These are phyloP conservation scores for Psidium guajava DNA, from an alignment of 345 rosid species.

Conservation along the genomic window DNA sequence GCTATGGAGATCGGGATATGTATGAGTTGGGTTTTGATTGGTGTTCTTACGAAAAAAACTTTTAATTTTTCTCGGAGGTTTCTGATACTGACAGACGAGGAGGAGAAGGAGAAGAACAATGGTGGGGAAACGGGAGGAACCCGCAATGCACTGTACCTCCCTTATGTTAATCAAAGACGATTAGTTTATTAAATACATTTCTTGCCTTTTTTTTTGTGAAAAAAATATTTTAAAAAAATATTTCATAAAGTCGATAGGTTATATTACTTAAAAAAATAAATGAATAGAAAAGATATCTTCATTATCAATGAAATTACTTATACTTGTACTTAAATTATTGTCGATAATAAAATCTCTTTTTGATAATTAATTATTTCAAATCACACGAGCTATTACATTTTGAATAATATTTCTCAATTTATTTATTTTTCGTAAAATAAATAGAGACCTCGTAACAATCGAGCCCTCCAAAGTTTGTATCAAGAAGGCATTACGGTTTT, in stretches of 20 bases:
- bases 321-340: background rate
- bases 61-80: background rate
- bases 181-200: no score
- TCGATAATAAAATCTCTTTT: background rate
- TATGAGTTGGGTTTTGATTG: background rate
- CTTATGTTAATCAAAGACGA: no score
- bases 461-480: background rate
- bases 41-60: no score
- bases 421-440: background rate
- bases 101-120: background rate
- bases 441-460: background rate
- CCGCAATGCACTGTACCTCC: background rate
- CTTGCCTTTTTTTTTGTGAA: no score
- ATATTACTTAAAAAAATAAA: no score
- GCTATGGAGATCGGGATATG: slow-evolving; percentile 7
- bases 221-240: background rate
- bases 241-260: background rate
- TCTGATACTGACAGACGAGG: background rate
- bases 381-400: background rate
- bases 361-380: background rate
- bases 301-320: no score
- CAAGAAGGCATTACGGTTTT: background rate
- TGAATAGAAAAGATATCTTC: background rate
- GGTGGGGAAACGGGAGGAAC: background rate
- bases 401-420: background rate